These are phyloP conservation scores for Eragrostis curvula DNA, from an alignment of 176 grass and related monocot genomes.

Conservation along the genomic window DNA sequence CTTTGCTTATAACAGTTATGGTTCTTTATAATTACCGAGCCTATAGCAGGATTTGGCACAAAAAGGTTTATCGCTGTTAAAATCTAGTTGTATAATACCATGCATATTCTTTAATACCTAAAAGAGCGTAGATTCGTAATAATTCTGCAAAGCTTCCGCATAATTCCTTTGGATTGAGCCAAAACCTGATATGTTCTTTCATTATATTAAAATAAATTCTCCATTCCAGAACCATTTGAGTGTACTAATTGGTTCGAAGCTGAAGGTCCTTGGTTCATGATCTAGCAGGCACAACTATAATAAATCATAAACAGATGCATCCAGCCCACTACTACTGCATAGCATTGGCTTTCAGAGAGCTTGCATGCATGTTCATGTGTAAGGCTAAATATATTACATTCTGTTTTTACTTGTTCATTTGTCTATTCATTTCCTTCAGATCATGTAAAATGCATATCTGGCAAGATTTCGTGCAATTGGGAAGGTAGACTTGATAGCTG, in stretches of 20 bases:
- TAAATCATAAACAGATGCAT: not conserved
- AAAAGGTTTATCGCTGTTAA: too few species aligned
- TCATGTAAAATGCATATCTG: conserved; percentile 75
- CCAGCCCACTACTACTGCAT: not conserved
- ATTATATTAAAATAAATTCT: too few species aligned
- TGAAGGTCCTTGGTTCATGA: not conserved
- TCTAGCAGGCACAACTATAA: not conserved
- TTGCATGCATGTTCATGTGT: not conserved
- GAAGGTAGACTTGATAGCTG: conserved; percentile 53
- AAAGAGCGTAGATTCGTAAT: not conserved
- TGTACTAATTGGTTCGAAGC: not conserved
- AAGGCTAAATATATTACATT: not conserved
- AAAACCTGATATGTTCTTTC: too few species aligned
- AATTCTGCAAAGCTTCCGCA: too few species aligned
- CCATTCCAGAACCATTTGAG: not conserved
- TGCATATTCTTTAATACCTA: not conserved
- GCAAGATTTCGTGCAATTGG: conserved; percentile 37
- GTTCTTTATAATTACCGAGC: conserved; percentile 17
- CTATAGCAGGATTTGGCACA: not conserved
- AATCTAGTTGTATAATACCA: too few species aligned
- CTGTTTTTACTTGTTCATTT: conserved; percentile 27
- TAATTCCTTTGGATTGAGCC: too few species aligned
- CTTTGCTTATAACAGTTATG: conserved; percentile 16
- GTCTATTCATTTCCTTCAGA: conserved; percentile 58
- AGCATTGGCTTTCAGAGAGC: not conserved